phyloP scores from a whole-genome alignment of 306 rosid species.

The Argentina anserina region DNA sequence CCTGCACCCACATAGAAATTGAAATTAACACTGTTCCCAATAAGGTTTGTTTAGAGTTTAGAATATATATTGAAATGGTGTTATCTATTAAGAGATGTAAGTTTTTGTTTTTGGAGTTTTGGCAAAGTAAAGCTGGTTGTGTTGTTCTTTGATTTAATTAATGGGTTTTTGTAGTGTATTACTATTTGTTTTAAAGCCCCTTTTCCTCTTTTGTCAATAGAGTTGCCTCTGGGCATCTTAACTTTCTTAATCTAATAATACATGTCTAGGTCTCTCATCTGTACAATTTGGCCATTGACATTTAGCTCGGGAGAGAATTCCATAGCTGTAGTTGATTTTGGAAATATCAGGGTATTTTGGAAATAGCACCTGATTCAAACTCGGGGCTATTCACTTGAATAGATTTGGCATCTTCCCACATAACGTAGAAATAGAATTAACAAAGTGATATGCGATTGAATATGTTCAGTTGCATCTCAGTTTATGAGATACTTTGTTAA shows the following conservation, averaged over 20 bases:
- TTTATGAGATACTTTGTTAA: neutral
- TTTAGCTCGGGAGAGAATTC: neutral
- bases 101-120: neutral
- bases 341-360: neutral
- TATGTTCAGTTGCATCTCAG: too few species aligned
- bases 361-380: neutral
- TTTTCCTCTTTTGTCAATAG: neutral
- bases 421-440: neutral
- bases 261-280: neutral
- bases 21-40: neutral
- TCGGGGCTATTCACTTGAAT: neutral
- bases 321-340: neutral
- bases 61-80: neutral
- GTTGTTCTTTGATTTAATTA: neutral
- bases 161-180: neutral
- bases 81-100: neutral
- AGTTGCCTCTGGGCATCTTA: neutral
- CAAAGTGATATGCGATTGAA: too few species aligned
- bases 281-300: neutral
- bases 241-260: too few species aligned
- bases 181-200: neutral
- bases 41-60: neutral
- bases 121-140: neutral
- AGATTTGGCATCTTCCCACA: neutral
- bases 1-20: neutral